phyloP scores from a whole-genome alignment of 306 rosid species.

The Macrotyloma uniflorum region DNA sequence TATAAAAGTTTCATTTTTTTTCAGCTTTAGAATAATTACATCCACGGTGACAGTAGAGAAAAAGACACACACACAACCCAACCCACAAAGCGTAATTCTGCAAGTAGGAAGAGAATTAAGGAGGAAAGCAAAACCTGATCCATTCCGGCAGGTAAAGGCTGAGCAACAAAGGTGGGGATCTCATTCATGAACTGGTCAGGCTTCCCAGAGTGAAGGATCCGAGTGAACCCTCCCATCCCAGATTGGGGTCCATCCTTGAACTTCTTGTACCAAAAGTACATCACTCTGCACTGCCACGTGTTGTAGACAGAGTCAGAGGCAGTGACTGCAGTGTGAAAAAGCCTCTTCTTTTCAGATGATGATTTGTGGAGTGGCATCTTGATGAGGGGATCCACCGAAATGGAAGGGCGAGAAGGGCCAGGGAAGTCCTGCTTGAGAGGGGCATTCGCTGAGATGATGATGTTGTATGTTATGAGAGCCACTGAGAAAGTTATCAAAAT shows the following conservation, averaged over 20 bases:
- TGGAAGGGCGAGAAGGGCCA: conserved; percentile 65
- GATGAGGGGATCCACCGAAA: conserved; percentile 73
- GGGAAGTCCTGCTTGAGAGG: conserved; percentile 89
- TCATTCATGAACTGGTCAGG: conserved; percentile 80
- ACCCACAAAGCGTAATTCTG: neutral
- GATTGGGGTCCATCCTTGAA: conserved; percentile 56
- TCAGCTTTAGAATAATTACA: neutral
- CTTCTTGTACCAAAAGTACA: conserved; percentile 96
- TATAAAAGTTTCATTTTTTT: neutral
- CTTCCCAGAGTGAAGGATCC: conserved; percentile 92
- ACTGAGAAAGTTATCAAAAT: conserved; percentile 77
- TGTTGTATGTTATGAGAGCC: conserved; percentile 91
- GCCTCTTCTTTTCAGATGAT: conserved; percentile 32
- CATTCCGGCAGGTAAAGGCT: conserved; percentile 95
- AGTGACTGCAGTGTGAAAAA: conserved; percentile 95
- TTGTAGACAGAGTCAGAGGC: conserved; percentile 92
- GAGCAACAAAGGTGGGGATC: conserved; percentile 97
- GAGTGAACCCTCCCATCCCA: conserved; percentile 94
- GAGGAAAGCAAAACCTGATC: conserved; percentile 62
- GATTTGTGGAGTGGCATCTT: conserved; percentile 77
- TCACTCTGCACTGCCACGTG: conserved; percentile 93
- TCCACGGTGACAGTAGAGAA: neutral
- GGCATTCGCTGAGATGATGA: conserved; percentile 81
- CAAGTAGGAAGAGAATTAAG: neutral
- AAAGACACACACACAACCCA: neutral